A percentile compares a stretch with the other conserved stretches of the same genome.
phyloP scores from a whole-genome alignment of 176 grass and related monocot genomes.

The Aegilops tauschii region DNA sequence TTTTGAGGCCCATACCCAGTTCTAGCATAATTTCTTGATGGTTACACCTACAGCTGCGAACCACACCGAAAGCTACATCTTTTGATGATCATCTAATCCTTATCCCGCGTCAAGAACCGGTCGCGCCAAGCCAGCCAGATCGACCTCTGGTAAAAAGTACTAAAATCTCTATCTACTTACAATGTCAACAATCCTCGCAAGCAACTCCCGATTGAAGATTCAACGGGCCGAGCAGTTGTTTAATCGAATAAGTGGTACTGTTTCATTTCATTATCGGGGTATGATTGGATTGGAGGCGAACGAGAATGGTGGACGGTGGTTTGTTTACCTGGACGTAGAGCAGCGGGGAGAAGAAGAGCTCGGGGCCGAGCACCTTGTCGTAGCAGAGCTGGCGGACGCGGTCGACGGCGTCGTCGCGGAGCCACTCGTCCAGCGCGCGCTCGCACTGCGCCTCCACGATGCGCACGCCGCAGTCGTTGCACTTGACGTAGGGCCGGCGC shows the following conservation, averaged over 20 bases:
- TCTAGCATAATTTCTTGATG: constrained; percentile 18
- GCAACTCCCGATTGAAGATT: not conserved
- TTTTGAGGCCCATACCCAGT: not conserved
- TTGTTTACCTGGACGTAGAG: constrained; percentile 75
- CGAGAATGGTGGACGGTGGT: not conserved
- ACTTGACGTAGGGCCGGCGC: constrained; percentile 64
- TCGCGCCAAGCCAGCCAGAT: not conserved
- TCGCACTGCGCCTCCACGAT: constrained; percentile 78
- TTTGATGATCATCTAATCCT: not conserved
- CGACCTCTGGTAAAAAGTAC: too few relatives aligned
- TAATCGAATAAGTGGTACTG: not conserved
- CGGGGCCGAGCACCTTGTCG: constrained; percentile 82
- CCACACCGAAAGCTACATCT: constrained; percentile 23
- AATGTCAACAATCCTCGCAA: not conserved
- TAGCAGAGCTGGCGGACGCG: constrained; percentile 46
- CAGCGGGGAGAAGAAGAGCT: constrained; percentile 79
- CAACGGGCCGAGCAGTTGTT: not conserved
- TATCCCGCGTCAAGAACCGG: not conserved
- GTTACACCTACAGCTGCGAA: not conserved
- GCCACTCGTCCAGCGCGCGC: constrained; percentile 53
- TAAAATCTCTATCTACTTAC: too few relatives aligned
- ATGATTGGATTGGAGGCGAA: not conserved
- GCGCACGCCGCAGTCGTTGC: constrained; percentile 92
- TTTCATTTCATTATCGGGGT: too few relatives aligned
- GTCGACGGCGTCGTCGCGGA: constrained; percentile 33